Percentiles rank a stretch among this genome's conserved stretches.
phyloP scores from a whole-genome alignment of 331 rosid species.

The Malus hybrid region DNA sequence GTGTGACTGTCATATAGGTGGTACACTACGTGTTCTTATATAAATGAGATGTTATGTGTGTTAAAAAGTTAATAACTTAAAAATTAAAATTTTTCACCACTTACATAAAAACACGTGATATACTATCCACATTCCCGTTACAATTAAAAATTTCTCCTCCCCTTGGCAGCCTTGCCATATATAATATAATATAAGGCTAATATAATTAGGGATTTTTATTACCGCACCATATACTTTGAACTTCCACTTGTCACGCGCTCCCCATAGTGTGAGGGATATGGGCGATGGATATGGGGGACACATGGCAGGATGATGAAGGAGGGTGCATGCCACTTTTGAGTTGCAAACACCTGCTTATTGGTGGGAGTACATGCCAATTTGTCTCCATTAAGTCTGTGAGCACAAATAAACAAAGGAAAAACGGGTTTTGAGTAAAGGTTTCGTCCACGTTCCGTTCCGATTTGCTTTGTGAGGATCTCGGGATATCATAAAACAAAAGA shows the following conservation, averaged over 20 bases:
- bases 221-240: not conserved
- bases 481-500: not conserved
- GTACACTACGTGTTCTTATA: too few relatives aligned
- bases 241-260: not conserved
- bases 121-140: too few relatives aligned
- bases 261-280: not conserved
- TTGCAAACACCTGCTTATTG: not conserved
- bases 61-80: too few relatives aligned
- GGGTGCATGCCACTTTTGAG: not conserved
- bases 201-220: too few relatives aligned
- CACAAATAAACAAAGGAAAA: not conserved
- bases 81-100: too few relatives aligned
- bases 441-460: too few relatives aligned
- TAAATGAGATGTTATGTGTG: too few relatives aligned
- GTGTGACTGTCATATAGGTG: too few relatives aligned
- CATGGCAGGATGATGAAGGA: not conserved
- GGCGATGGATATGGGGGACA: not conserved
- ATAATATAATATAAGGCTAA: not conserved
- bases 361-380: not conserved
- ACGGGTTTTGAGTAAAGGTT: not conserved
- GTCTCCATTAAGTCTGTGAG: not conserved
- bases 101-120: too few relatives aligned
- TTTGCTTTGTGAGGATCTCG: not conserved
- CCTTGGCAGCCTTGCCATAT: not conserved
- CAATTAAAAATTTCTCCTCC: not conserved